These are phyloP conservation scores for Ascochyta viciae-villosae DNA, from an alignment of 2,329 filamentous ascomycete species.

Conservation along the genomic window DNA sequence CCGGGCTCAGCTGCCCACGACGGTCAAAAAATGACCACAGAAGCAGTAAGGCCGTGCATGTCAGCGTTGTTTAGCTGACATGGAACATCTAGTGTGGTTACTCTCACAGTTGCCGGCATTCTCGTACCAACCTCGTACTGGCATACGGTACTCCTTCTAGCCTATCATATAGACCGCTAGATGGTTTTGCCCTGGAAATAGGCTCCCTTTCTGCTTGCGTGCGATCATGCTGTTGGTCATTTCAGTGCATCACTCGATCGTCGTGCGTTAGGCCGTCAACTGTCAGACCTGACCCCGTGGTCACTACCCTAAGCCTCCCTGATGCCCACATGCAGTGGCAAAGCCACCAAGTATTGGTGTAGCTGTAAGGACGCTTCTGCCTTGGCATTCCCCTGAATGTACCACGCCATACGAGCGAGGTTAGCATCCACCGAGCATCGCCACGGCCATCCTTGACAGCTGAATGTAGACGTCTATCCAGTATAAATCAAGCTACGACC, in stretches of 20 bases:
- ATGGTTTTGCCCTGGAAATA: conserved; percentile 3
- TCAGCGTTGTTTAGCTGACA: conserved; percentile 12
- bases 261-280: conserved; percentile 21
- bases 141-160: conserved; percentile 15
- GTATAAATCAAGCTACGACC: conserved; percentile 18
- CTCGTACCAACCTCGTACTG: conserved; percentile 13
- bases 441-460: not conserved
- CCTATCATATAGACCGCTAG: conserved; percentile 8
- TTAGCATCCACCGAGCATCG: conserved; percentile 2
- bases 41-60: conserved; percentile 8
- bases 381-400: conserved; percentile 7
- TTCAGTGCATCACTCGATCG: conserved; percentile 7
- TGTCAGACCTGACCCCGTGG: conserved; percentile 1
- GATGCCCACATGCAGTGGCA: not conserved
- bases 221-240: not conserved
- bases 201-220: not conserved
- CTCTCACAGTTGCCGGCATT: conserved; percentile 23
- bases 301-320: not conserved
- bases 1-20: not conserved
- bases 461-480: not conserved
- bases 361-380: not conserved
- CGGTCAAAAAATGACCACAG: conserved; percentile 3
- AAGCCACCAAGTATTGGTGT: conserved; percentile 8
- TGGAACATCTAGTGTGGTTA: conserved; percentile 14
- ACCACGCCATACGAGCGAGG: not conserved